These are phyloP conservation scores for Phlebiopsis flavidoalba DNA, from an alignment of 768 basidiomycete genomes.

Conservation along the genomic window DNA sequence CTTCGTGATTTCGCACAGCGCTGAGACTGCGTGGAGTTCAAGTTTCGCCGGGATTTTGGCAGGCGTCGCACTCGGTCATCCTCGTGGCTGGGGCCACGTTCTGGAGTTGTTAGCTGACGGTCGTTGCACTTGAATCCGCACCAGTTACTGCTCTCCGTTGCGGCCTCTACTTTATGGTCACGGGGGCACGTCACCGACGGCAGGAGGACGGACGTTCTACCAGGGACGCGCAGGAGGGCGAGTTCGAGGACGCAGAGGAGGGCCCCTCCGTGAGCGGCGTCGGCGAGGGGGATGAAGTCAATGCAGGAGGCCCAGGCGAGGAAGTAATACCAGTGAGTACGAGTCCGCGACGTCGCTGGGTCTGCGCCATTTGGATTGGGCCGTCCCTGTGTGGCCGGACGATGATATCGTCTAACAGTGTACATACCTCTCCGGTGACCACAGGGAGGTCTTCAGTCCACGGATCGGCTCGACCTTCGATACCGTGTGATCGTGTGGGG, in stretches of 20 bases:
- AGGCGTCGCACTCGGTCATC: not conserved
- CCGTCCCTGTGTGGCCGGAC: not conserved
- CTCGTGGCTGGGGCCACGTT: constrained; percentile 19
- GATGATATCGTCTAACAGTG: constrained; percentile 6
- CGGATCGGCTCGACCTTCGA: too few species aligned
- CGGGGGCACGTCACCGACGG: constrained; percentile 15
- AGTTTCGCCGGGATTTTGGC: not conserved
- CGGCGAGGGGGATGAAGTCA: constrained; percentile 65
- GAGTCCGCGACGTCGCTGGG: not conserved
- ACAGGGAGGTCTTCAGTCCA: too few species aligned
- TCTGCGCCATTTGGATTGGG: not conserved
- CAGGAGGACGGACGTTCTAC: constrained; percentile 5
- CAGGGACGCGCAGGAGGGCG: constrained; percentile 8
- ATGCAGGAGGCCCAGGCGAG: constrained; percentile 68
- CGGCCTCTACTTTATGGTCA: constrained; percentile 15
- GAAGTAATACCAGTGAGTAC: constrained; percentile 75
- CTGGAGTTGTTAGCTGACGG: constrained; percentile 2
- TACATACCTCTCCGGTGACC: not conserved
- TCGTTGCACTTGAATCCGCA: constrained; percentile 6
- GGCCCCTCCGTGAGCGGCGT: constrained; percentile 59
- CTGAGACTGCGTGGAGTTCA: not conserved
- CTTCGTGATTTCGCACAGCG: too few species aligned
- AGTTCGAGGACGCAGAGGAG: constrained; percentile 47
- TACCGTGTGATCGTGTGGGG: constrained; percentile 90
- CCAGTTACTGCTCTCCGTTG: constrained; percentile 3